Conservation (phyloP, 371 early-diverging fungal species). For the Mortierella sp. region DNA sequence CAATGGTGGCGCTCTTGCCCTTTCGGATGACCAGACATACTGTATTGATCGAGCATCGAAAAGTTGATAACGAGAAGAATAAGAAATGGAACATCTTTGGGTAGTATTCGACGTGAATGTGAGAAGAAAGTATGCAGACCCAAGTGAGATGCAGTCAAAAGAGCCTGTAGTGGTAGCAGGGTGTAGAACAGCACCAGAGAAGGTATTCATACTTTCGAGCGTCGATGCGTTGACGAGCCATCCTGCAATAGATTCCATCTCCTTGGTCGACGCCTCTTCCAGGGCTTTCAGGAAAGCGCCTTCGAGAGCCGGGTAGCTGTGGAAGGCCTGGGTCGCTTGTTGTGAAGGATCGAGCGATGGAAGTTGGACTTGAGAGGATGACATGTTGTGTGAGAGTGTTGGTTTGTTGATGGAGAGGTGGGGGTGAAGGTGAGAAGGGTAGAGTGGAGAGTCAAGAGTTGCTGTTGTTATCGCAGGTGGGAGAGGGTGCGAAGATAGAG, state of each 20-base stretch:
- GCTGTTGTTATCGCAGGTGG: background rate
- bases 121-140: background rate
- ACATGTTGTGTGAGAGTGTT: background rate
- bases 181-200: background rate
- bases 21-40: constrained; percentile 25
- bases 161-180: background rate
- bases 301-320: background rate
- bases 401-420: background rate
- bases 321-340: constrained; percentile 8
- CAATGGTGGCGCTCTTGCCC: constrained; percentile 13
- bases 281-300: background rate
- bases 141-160: background rate
- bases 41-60: background rate
- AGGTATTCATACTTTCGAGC: constrained; percentile 23
- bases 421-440: background rate
- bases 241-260: constrained; percentile 22
- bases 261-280: background rate
- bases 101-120: background rate
- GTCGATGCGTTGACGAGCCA: constrained; percentile 35
- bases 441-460: background rate
- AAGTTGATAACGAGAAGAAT: background rate
- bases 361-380: background rate
- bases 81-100: too few relatives aligned
- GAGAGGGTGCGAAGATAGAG: background rate
- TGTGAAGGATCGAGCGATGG: constrained; percentile 10